Conservation (phyloP, 2,329 filamentous ascomycete genomes). For the Metarhizium album region DNA sequence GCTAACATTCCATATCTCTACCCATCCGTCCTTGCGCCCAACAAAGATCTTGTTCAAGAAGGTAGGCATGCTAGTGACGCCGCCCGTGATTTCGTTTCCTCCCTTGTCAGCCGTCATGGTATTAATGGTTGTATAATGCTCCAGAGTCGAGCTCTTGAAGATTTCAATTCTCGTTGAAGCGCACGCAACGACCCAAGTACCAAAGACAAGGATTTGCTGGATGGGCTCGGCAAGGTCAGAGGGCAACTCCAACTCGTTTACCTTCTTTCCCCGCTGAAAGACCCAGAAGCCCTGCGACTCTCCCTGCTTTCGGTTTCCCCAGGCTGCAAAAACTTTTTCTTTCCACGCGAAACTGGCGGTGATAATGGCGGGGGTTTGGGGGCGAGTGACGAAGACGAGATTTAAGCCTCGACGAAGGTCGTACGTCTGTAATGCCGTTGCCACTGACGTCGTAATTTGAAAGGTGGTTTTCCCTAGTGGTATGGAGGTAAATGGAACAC, state of each 20-base stretch:
- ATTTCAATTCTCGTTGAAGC: constrained; percentile 69
- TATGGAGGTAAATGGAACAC: constrained; percentile 79
- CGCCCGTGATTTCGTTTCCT: constrained; percentile 62
- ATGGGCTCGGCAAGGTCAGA: constrained; percentile 58
- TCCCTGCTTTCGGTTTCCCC: constrained; percentile 51
- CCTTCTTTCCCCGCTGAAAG: constrained; percentile 81
- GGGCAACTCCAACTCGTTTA: constrained; percentile 63
- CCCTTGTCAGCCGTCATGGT: constrained; percentile 45
- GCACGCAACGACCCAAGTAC: constrained; percentile 81
- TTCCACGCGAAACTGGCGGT: constrained; percentile 85
- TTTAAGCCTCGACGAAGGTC: constrained; percentile 84
- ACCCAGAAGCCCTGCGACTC: constrained; percentile 68
- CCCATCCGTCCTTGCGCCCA: constrained; percentile 73
- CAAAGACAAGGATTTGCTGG: constrained; percentile 69
- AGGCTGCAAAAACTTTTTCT: constrained; percentile 78
- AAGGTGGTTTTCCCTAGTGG: constrained; percentile 90
- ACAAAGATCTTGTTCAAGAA: constrained; percentile 94
- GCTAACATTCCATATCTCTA: constrained; percentile 96
- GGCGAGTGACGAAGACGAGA: constrained; percentile 84
- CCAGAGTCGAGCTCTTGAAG: constrained; percentile 73
- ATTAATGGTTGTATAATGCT: constrained; percentile 82
- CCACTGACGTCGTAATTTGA: constrained; percentile 92
- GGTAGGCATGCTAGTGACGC: constrained; percentile 81
- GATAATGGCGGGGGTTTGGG: constrained; percentile 76
- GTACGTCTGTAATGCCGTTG: constrained; percentile 86